phyloP scores from a whole-genome alignment of 2,329 filamentous ascomycete genomes.

The Macrophomina pseudophaseolina region DNA sequence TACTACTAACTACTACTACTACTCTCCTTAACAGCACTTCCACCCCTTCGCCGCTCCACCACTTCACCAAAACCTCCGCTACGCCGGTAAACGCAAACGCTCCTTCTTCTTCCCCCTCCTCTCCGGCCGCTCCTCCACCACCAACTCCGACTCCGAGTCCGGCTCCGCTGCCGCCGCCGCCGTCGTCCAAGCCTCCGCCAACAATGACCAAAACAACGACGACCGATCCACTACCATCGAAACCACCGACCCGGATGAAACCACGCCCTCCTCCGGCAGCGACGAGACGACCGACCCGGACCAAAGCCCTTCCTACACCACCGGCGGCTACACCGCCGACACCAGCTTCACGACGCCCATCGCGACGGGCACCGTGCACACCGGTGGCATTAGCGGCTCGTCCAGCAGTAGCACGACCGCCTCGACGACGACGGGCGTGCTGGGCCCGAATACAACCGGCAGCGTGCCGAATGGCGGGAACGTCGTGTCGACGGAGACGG shows the following conservation, averaged over 20 bases:
- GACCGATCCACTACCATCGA: not conserved
- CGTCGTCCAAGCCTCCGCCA: not conserved
- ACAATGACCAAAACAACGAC: not conserved
- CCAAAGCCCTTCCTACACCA: not conserved
- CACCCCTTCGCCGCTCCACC: not conserved
- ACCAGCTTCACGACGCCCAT: not conserved
- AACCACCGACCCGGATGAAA: not conserved
- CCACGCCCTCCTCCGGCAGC: not conserved
- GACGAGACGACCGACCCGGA: not conserved
- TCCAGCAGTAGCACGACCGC: not conserved
- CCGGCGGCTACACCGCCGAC: conserved; percentile 2
- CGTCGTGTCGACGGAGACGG: not conserved
- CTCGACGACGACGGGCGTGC: conserved; percentile 1
- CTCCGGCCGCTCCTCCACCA: not conserved
- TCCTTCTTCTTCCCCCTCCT: not conserved
- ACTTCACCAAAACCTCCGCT: not conserved
- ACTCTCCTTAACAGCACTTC: not conserved
- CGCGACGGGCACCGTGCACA: conserved; percentile 17
- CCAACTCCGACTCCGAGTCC: not conserved
- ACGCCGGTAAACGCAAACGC: not conserved
- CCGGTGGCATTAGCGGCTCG: conserved; percentile 8
- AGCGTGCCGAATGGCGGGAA: conserved; percentile 16
- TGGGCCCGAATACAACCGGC: conserved; percentile 16
- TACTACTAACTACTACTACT: not conserved
- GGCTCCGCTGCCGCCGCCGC: no score